These are phyloP conservation scores for Lasiodiplodia sp. DNA, from an alignment of 2,329 filamentous ascomycete genomes.

Conservation along the genomic window DNA sequence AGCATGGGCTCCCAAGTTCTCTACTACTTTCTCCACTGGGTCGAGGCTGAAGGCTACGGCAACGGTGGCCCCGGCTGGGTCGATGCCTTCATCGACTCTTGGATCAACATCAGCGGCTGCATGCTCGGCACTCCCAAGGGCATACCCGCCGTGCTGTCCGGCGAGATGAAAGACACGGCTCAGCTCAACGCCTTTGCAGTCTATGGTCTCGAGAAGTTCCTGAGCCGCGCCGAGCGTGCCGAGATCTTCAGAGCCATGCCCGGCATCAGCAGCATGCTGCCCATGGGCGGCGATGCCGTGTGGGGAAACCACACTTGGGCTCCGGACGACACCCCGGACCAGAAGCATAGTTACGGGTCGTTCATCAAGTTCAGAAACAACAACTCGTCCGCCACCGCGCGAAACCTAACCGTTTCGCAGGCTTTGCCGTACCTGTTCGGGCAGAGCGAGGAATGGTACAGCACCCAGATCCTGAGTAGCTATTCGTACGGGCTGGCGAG, in stretches of 20 bases:
- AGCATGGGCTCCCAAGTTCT: constrained; percentile 98
- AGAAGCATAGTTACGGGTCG: constrained; percentile 77
- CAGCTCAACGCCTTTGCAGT: constrained; percentile 96
- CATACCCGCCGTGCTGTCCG: constrained; percentile 86
- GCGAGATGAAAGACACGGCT: constrained; percentile 98
- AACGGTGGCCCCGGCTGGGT: constrained; percentile 88
- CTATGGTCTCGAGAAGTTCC: constrained; percentile 94
- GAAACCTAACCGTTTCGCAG: constrained; percentile 82
- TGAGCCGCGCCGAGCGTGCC: constrained; percentile 86
- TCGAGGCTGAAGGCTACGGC: constrained; percentile 78
- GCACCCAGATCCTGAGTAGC: constrained; percentile 71
- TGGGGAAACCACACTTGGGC: constrained; percentile 91
- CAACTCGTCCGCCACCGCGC: constrained; percentile 57
- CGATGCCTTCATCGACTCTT: constrained; percentile 85
- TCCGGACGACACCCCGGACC: constrained; percentile 81
- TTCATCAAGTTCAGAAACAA: constrained; percentile 82
- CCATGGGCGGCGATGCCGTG: constrained; percentile 90
- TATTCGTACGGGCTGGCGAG: constrained; percentile 92
- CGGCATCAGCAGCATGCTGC: constrained; percentile 94
- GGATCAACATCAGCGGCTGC: constrained; percentile 98
- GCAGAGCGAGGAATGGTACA: constrained; percentile 86
- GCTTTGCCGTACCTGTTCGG: constrained; percentile 80
- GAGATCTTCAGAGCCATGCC: constrained; percentile 98
- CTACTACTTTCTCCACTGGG: constrained; percentile 85
- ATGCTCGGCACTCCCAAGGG: constrained; percentile 96